Evolutionary conservation across 2,329 filamentous ascomycete genomes (phyloP).

Genomic region (Claviceps pusilla): DNA sequence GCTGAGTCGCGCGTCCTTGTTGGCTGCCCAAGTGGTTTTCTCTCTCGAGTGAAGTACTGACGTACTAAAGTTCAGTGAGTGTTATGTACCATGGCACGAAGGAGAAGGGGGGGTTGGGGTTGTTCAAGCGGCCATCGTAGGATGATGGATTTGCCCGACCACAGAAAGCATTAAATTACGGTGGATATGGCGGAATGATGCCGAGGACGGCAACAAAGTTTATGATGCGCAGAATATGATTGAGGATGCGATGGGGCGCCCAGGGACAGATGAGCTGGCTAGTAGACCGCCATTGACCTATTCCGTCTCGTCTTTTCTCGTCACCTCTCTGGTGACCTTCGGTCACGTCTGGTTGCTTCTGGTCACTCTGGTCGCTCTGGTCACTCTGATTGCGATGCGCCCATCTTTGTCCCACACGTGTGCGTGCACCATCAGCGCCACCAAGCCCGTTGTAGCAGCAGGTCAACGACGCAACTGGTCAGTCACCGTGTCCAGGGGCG

Average conservation of each 20-base stretch:
- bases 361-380: no score
- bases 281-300: neutral
- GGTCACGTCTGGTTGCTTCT: no score
- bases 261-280: neutral
- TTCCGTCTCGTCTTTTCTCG: no score
- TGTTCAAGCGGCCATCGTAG: neutral
- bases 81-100: neutral
- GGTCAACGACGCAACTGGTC: no score
- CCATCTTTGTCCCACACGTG: no score
- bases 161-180: neutral
- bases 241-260: neutral
- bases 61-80: neutral
- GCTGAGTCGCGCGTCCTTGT: neutral
- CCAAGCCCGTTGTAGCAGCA: no score
- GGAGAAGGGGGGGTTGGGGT: neutral
- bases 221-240: neutral
- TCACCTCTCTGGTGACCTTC: no score
- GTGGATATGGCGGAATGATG: neutral
- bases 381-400: no score
- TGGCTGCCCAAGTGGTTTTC: neutral
- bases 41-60: neutral
- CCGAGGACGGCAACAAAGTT: neutral
- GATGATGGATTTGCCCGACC: neutral
- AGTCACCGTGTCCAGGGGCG: no score
- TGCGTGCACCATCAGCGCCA: no score